These are phyloP conservation scores for Zymoseptoria passerinii DNA, from an alignment of 2,329 filamentous ascomycete genomes.

Conservation along the genomic window DNA sequence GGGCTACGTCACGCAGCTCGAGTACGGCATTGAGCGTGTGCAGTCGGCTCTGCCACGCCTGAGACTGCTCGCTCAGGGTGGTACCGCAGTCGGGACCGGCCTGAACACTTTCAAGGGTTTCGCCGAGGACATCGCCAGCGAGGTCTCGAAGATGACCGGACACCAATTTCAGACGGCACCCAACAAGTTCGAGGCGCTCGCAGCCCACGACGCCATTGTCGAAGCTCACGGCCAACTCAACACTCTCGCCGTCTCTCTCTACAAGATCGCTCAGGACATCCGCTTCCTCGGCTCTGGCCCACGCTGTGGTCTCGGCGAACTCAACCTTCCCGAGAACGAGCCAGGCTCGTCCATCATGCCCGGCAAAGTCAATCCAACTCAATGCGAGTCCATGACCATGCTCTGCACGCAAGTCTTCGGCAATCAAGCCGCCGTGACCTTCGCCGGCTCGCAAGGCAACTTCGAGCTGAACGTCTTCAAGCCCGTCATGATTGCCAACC, in stretches of 20 bases:
- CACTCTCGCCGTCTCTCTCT: slow-evolving; percentile 81
- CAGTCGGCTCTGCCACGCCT: slow-evolving; percentile 76
- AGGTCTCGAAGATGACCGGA: slow-evolving; percentile 87
- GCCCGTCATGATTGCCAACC: slow-evolving; percentile 88
- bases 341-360: slow-evolving; percentile 98
- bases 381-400: slow-evolving; percentile 97
- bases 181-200: slow-evolving; percentile 97
- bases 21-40: slow-evolving; percentile 80
- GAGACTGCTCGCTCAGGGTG: slow-evolving; percentile 82
- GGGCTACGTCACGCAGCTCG: slow-evolving; percentile 90
- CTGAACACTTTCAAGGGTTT: slow-evolving; percentile 98
- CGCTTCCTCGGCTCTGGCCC: slow-evolving; percentile 94
- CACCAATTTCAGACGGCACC: slow-evolving; percentile 91
- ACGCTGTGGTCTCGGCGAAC: slow-evolving; percentile 88
- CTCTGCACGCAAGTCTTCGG: slow-evolving; percentile 96
- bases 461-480: slow-evolving; percentile 99
- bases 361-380: slow-evolving; percentile 97
- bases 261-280: slow-evolving; percentile 98
- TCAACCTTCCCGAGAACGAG: slow-evolving; percentile 93
- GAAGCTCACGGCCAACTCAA: slow-evolving; percentile 91
- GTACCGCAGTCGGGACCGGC: slow-evolving; percentile 92
- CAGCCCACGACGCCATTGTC: slow-evolving; percentile 90
- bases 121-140: slow-evolving; percentile 81
- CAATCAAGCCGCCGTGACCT: slow-evolving; percentile 87
- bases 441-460: slow-evolving; percentile 94